phyloP scores from a whole-genome alignment of 2,329 filamentous ascomycete species.

The Hymenoscyphus infarciens region DNA sequence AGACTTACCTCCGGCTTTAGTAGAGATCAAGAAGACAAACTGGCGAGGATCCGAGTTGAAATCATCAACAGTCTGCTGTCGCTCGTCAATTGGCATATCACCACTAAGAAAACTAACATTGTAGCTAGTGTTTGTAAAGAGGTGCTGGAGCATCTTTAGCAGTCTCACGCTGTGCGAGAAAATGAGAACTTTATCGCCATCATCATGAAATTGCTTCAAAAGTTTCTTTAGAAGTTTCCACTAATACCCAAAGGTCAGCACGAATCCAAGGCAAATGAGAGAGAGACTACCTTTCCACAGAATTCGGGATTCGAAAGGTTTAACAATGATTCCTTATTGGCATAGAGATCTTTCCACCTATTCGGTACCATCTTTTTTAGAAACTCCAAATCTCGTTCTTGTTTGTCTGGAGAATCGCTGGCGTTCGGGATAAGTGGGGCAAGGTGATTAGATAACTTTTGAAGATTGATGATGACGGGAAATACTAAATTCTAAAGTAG shows the following conservation, averaged over 20 bases:
- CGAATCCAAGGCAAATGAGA: too few species aligned
- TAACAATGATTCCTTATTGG: slow-evolving; percentile 71
- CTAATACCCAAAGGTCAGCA: slow-evolving; percentile 16
- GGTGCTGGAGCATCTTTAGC: slow-evolving; percentile 74
- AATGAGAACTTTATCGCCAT: slow-evolving; percentile 90
- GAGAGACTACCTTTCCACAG: slow-evolving; percentile 68
- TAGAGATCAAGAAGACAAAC: slow-evolving; percentile 95
- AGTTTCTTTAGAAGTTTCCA: slow-evolving; percentile 89
- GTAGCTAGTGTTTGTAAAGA: slow-evolving; percentile 87
- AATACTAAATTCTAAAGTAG: slow-evolving; percentile 66
- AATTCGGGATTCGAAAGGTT: slow-evolving; percentile 84
- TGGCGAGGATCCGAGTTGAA: slow-evolving; percentile 86
- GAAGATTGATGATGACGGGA: slow-evolving; percentile 74
- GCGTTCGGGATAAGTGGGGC: slow-evolving; percentile 73
- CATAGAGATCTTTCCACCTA: slow-evolving; percentile 70
- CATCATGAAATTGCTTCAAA: slow-evolving; percentile 82
- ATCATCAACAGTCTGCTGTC: slow-evolving; percentile 76
- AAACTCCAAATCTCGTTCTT: slow-evolving; percentile 70
- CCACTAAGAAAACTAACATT: slow-evolving; percentile 90
- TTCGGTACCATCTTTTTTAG: slow-evolving; percentile 73
- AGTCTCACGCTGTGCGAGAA: slow-evolving; percentile 91
- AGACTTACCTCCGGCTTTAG: slow-evolving; percentile 67
- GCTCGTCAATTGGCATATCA: slow-evolving; percentile 75
- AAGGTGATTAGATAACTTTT: slow-evolving; percentile 91
- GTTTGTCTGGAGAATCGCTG: slow-evolving; percentile 65